These are phyloP conservation scores for Parachaetomium inaequale DNA, from an alignment of 495 filamentous ascomycete species.

Conservation along the genomic window DNA sequence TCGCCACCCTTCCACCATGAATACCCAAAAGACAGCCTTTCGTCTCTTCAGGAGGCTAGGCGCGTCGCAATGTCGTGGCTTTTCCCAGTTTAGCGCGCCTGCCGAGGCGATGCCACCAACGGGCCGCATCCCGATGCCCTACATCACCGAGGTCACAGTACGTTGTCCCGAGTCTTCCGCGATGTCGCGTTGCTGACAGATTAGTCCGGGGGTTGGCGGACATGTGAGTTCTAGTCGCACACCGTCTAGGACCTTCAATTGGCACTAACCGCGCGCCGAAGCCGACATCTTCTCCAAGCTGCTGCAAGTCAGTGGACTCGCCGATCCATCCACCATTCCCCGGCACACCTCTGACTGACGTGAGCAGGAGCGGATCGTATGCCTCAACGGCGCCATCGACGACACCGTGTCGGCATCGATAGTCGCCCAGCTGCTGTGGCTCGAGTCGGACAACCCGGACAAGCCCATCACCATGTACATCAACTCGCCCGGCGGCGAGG, in stretches of 20 bases:
- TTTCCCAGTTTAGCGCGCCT: conserved; percentile 37
- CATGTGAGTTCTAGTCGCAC: conserved; percentile 55
- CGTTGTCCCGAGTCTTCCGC: conserved; percentile 31
- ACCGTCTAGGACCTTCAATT: conserved; percentile 17
- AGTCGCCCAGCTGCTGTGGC: conserved; percentile 93
- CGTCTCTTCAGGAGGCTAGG: conserved; percentile 31
- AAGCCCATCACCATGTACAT: conserved; percentile 97
- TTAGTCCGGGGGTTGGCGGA: conserved; percentile 86
- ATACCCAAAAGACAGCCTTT: conserved; percentile 33
- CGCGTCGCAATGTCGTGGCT: conserved; percentile 31
- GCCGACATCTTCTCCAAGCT: conserved; percentile 83
- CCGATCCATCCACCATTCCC: background rate
- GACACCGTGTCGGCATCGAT: conserved; percentile 83
- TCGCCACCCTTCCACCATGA: conserved; percentile 25
- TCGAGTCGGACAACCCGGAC: conserved; percentile 90
- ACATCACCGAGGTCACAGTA: conserved; percentile 79
- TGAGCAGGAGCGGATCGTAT: conserved; percentile 83
- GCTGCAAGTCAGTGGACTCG: conserved; percentile 54
- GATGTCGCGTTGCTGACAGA: conserved; percentile 39
- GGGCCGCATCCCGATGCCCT: conserved; percentile 64
- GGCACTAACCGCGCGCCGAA: conserved; percentile 35
- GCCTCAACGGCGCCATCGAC: conserved; percentile 88
- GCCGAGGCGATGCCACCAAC: conserved; percentile 38
- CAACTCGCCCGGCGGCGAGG: conserved; percentile 93
- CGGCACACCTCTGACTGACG: conserved; percentile 17